These are phyloP conservation scores for Rhodotorula sphaerocarpa DNA, from an alignment of 768 basidiomycete species.

Conservation along the genomic window DNA sequence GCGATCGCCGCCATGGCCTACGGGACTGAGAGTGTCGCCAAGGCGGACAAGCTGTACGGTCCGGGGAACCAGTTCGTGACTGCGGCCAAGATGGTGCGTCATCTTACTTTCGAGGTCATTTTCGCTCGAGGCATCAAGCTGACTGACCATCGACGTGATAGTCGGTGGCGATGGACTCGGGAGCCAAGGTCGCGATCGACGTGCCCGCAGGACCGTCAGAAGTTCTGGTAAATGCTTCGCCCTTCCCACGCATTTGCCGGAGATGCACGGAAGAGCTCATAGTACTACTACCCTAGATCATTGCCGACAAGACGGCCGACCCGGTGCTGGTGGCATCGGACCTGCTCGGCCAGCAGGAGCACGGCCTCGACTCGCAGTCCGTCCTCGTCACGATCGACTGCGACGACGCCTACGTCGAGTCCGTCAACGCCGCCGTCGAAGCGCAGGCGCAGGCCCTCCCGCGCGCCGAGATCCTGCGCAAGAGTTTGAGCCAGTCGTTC, in stretches of 20 bases:
- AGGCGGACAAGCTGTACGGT: constrained; percentile 98
- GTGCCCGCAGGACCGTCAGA: constrained; percentile 99
- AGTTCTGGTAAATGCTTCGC: constrained; percentile 66
- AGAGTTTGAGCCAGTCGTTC: constrained; percentile 81
- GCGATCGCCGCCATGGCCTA: constrained; percentile 94
- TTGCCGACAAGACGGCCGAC: constrained; percentile 78
- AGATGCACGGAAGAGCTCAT: not conserved
- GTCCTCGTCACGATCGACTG: constrained; percentile 78
- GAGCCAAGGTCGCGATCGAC: constrained; percentile 91
- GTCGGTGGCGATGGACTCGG: constrained; percentile 92
- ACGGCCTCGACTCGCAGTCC: constrained; percentile 96
- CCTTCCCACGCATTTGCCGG: not conserved
- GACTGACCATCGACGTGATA: not conserved
- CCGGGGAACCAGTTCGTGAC: constrained; percentile 99
- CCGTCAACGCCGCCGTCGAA: constrained; percentile 57
- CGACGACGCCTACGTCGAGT: constrained; percentile 51
- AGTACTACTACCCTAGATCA: constrained; percentile 54
- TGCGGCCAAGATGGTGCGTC: constrained; percentile 78
- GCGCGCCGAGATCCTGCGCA: constrained; percentile 78
- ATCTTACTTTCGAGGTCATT: no score
- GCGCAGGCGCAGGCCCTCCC: constrained; percentile 75
- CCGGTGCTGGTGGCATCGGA: constrained; percentile 93
- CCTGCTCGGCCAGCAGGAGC: constrained; percentile 93
- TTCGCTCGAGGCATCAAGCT: not conserved
- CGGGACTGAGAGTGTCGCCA: constrained; percentile 87